Base-by-base conservation (phyloP, 495 filamentous ascomycete genomes). In the Aspergillus campestris region DNA sequence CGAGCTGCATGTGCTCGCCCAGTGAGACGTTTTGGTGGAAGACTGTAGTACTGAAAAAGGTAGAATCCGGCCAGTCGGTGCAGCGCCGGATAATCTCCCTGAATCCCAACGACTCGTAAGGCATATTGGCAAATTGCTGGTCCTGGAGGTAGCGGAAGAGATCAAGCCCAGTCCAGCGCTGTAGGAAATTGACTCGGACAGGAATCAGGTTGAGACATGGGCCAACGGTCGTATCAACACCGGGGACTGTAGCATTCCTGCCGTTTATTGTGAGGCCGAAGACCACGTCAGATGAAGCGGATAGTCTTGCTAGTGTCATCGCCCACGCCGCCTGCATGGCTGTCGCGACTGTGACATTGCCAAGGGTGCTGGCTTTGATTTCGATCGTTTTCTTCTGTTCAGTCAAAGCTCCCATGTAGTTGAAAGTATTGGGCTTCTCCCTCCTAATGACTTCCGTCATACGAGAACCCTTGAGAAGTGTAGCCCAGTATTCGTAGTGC, bases 131-230 rank as follows among this genome's bases (percentile, higher is more conserved):
- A 7, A 83, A 67, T 34, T 80, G 73, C 40, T 82, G 77, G 27
- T 77, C 69, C 48, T 83, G 79, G 30, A 81, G 64, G 33, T 65
- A 73, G 10, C 64, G 65, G 45, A 81, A 70, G 5, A 82, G 65
- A 14, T 78, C 68, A 1, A 76, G 59, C 2, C 58, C 69, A 6
- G 68, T 78, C 70, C 67, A 74, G 14, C 58, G 62, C 5, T 69
- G 64, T 10, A 60, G 50, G 45, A 81, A 71, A 8, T 64, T 61
- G 12, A 82, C 73, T 7, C 79, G 66, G 0, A 82, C 72, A 0
- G 79, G 79, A 2, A 82, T 59, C 11, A 80, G 65, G 49, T 83
- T 82, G 44, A 82, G 59, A 51, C 79, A 84, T 5, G 75, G 75
- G 0, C 78, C 77, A 36, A 78, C 63, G 12, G 74, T 76, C 48